Evolutionary conservation across 345 rosid genomes (phyloP).

Genomic region (Nasturtium officinale): DNA sequence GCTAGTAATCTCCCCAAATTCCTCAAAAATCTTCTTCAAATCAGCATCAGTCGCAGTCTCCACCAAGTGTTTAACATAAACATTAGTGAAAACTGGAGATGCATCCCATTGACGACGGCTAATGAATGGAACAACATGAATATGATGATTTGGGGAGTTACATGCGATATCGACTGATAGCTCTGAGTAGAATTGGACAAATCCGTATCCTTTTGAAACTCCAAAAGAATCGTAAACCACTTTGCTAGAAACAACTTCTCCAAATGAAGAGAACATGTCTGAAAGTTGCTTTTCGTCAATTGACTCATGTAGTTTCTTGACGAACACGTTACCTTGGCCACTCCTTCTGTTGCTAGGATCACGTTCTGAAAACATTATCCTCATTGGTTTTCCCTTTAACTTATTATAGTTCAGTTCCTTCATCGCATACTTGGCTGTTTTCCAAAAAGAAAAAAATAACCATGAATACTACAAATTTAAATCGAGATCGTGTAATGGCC

Average conservation of each 20-base stretch:
- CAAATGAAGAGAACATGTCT: constrained; percentile 49
- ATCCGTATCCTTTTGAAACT: constrained; percentile 57
- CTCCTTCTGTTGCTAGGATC: constrained; percentile 53
- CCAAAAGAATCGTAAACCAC: constrained; percentile 57
- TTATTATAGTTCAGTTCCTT: constrained; percentile 45
- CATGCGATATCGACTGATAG: constrained; percentile 53
- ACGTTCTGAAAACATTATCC: constrained; percentile 62
- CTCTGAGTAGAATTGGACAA: constrained; percentile 65
- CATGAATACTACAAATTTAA: no score
- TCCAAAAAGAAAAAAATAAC: neutral
- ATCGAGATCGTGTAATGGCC: no score
- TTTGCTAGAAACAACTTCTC: constrained; percentile 61
- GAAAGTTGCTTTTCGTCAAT: constrained; percentile 45
- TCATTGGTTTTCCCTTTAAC: constrained; percentile 59
- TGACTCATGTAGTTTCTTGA: constrained; percentile 59
- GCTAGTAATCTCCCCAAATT: constrained; percentile 52
- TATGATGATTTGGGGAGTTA: constrained; percentile 44
- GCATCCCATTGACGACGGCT: constrained; percentile 20
- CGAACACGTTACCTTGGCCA: constrained; percentile 61
- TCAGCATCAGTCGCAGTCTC: constrained; percentile 47
- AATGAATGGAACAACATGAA: constrained; percentile 40
- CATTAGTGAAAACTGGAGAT: constrained; percentile 52
- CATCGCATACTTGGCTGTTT: constrained; percentile 54
- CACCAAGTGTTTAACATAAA: constrained; percentile 60
- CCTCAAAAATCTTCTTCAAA: constrained; percentile 49